Conservation (phyloP, 768 basidiomycete genomes). For the Tulasnella sp. region DNA sequence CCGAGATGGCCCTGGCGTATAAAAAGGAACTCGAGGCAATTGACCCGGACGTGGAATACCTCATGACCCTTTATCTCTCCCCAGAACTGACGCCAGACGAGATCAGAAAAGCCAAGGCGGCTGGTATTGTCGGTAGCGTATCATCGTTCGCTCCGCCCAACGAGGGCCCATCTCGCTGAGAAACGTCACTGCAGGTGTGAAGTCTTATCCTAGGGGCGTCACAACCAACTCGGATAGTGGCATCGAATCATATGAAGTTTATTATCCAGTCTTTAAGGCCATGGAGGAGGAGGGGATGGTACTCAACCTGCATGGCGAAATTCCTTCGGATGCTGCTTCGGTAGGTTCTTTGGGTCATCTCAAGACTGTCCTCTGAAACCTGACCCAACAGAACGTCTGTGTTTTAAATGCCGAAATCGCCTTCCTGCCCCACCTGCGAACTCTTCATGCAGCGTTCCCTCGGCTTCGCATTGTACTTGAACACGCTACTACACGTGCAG, state of each 20-base stretch:
- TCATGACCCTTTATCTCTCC: conserved; percentile 96
- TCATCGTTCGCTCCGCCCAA: not conserved
- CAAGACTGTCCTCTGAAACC: not conserved
- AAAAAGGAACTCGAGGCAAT: conserved; percentile 67
- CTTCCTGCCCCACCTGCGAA: conserved; percentile 83
- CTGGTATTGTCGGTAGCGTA: conserved; percentile 63
- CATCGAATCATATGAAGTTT: conserved; percentile 90
- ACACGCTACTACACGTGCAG: conserved; percentile 90
- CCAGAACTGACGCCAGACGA: conserved; percentile 86
- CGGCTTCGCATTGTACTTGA: conserved; percentile 91
- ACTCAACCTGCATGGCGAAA: conserved; percentile 93
- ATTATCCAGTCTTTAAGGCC: conserved; percentile 87
- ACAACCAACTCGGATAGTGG: conserved; percentile 96
- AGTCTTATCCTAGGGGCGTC: conserved; percentile 95
- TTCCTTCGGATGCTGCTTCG: conserved; percentile 73
- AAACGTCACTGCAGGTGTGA: conserved; percentile 55
- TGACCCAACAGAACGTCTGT: conserved; percentile 66
- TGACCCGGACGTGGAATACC: conserved; percentile 73
- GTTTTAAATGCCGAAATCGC: conserved; percentile 87
- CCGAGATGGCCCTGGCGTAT: conserved; percentile 77
- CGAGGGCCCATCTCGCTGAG: not conserved
- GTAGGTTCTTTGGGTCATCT: conserved; percentile 40
- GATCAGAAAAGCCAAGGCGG: conserved; percentile 77
- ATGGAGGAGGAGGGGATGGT: conserved; percentile 95
- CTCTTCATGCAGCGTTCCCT: conserved; percentile 80